These are phyloP conservation scores for Plasmodiophora brassicae DNA, from an alignment of 208 protist genomes.

Conservation along the genomic window DNA sequence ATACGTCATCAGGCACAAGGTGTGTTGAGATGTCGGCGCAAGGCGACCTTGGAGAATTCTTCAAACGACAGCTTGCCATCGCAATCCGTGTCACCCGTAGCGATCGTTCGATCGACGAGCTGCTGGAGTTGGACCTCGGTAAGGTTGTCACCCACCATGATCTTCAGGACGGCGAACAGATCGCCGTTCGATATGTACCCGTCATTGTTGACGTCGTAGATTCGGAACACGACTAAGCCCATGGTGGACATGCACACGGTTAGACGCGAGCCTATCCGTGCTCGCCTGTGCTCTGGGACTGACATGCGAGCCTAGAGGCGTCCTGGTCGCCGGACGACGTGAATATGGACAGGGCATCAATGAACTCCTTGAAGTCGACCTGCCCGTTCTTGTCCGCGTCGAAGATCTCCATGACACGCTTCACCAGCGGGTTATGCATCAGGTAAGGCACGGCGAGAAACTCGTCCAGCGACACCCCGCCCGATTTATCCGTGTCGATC, in stretches of 20 bases:
- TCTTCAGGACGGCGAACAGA: slow-evolving; percentile 75
- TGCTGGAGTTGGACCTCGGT: slow-evolving; percentile 54
- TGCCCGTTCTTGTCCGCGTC: slow-evolving; percentile 64
- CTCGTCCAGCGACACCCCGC: slow-evolving; percentile 33
- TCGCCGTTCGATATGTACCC: slow-evolving; percentile 78
- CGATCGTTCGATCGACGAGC: slow-evolving; percentile 78
- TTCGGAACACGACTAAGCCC: slow-evolving; percentile 63
- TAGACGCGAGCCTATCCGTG: background rate
- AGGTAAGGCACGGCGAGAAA: slow-evolving; percentile 56
- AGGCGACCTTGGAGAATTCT: slow-evolving; percentile 61
- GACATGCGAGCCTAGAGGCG: slow-evolving; percentile 64
- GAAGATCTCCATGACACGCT: slow-evolving; percentile 69
- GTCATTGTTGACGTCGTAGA: slow-evolving; percentile 78
- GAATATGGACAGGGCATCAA: slow-evolving; percentile 67
- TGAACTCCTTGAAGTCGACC: slow-evolving; percentile 77
- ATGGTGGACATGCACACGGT: background rate
- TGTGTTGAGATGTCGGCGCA: background rate
- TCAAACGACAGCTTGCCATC: slow-evolving; percentile 75
- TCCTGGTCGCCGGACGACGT: slow-evolving; percentile 55
- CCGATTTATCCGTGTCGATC: slow-evolving; percentile 41
- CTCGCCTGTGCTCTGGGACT: background rate
- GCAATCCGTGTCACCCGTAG: slow-evolving; percentile 64
- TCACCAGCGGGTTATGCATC: slow-evolving; percentile 62
- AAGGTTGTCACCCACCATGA: slow-evolving; percentile 77
- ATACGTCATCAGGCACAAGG: background rate